Evolutionary conservation across 116 monocot species (phyloP).

Genomic region (Cymodocea nodosa): DNA sequence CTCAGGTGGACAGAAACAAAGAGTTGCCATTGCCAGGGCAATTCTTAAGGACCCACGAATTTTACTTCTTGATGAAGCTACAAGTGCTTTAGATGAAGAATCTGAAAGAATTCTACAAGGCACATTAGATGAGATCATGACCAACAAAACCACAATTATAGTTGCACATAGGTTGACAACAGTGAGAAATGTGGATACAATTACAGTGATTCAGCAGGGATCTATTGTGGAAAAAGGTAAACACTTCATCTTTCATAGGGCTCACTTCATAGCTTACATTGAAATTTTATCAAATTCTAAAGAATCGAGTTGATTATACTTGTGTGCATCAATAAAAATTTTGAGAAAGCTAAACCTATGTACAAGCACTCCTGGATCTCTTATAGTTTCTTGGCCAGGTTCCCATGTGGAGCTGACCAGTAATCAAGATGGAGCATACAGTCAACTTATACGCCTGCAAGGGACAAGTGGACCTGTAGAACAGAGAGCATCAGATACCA

Average conservation of each 20-base stretch:
- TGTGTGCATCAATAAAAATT: too few species aligned
- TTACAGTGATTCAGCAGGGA: slow-evolving; percentile 47
- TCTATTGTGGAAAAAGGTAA: slow-evolving; percentile 53
- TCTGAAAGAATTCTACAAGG: slow-evolving; percentile 54
- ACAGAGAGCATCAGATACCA: slow-evolving; percentile 2
- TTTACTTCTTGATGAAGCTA: slow-evolving; percentile 65
- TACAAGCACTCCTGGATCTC: too few species aligned
- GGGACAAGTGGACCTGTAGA: slow-evolving; percentile 20
- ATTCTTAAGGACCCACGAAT: slow-evolving; percentile 64
- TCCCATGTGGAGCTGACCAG: slow-evolving; percentile 43
- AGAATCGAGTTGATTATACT: too few species aligned
- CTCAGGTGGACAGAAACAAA: slow-evolving; percentile 69
- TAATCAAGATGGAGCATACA: slow-evolving; percentile 50
- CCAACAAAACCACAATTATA: slow-evolving; percentile 41
- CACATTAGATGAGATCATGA: slow-evolving; percentile 42
- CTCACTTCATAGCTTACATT: too few species aligned
- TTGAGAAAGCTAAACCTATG: too few species aligned
- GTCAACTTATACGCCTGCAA: slow-evolving; percentile 49
- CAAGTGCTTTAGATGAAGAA: slow-evolving; percentile 55
- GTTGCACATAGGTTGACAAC: slow-evolving; percentile 58
- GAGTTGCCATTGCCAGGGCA: slow-evolving; percentile 64
- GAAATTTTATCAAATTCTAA: too few species aligned
- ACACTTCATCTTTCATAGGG: not conserved
- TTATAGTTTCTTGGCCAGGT: slow-evolving; percentile 27
- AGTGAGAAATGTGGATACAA: slow-evolving; percentile 38